Base-by-base conservation (phyloP, 2,329 filamentous ascomycete genomes). In the Stagonosporopsis vannaccii region DNA sequence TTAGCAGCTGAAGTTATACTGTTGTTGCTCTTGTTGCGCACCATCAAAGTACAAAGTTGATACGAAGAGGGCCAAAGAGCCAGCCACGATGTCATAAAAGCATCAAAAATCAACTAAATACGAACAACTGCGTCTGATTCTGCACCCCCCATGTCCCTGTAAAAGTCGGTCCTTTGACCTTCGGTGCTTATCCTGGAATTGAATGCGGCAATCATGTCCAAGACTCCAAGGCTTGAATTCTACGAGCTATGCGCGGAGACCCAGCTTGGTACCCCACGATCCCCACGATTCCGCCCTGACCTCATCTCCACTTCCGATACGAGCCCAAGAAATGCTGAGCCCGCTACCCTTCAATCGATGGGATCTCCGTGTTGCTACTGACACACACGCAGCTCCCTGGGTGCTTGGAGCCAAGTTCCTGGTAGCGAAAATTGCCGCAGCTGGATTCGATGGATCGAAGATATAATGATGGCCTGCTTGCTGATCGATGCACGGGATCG, bases 401-500 rank as follows among this genome's bases (percentile, higher is more conserved):
- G 30, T 51, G 46, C 59, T 60, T 55, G 54, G 49, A 51, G 45
- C 41, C 54, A 51, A 43, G 46, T 17, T 45, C 11, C 7, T 32
- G 43, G 37, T 47, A 17, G 42, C 20, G 33, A 47, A 30, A 60
- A 33, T 40, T 62, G 44, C 51, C 51, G 46, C 44, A 37, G 51
- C 42, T 42, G 13, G 30, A 8, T 22, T 37, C 20, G 20, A 15
- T 12, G 15, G 25, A 19, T 11, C 8, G 8, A 30, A 15, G 17
- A 36, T 60, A 60, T 58, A 62, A 49, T 20, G 9, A 33, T 15
- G 26, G 4, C 13, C 25, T 39, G 3, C 45, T n/a, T 36, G 32
- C 48, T 41, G 30, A 26, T 42, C 28, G 15, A 25, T 15, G 11
- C 41, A 43, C 6, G 6, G 15, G 36, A 43, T 30, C 6, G 19